A percentile compares a stretch with the other conserved stretches of the same genome.
These are phyloP conservation scores for Grosmannia penicillata DNA, from an alignment of 2,329 filamentous ascomycete genomes.

Conservation along the genomic window DNA sequence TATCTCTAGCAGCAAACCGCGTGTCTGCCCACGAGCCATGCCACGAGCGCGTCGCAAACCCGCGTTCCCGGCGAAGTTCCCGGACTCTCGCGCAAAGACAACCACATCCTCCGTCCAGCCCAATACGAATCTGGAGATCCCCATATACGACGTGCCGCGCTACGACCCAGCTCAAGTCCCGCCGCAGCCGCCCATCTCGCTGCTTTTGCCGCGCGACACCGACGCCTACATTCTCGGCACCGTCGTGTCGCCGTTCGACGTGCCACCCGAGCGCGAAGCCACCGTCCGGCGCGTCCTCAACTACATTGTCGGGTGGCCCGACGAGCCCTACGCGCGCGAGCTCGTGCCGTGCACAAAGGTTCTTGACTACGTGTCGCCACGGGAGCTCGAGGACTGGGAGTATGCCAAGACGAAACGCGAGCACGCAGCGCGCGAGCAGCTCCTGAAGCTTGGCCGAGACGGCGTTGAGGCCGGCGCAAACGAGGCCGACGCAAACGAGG, in stretches of 20 bases:
- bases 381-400: conserved; percentile 42
- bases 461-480: background rate
- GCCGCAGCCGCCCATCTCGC: conserved; percentile 27
- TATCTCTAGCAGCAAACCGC: no score
- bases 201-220: conserved; percentile 34
- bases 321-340: conserved; percentile 30
- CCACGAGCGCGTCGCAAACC: no score
- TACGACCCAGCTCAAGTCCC: conserved; percentile 35
- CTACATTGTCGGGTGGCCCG: conserved; percentile 40
- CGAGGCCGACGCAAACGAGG: background rate
- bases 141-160: conserved; percentile 16
- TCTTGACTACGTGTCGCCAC: conserved; percentile 43
- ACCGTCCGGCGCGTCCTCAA: conserved; percentile 25
- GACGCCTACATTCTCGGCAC: conserved; percentile 43
- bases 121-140: no score
- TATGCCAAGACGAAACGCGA: conserved; percentile 27
- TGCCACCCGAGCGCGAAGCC: conserved; percentile 10
- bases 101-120: no score
- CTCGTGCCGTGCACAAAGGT: conserved; percentile 31
- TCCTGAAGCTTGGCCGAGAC: no score
- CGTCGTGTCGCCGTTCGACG: conserved; percentile 26
- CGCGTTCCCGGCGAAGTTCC: no score
- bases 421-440: no score
- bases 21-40: no score
- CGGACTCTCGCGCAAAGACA: no score